These are phyloP conservation scores for Baorangia bicolor DNA, from an alignment of 768 basidiomycete genomes.

Conservation along the genomic window DNA sequence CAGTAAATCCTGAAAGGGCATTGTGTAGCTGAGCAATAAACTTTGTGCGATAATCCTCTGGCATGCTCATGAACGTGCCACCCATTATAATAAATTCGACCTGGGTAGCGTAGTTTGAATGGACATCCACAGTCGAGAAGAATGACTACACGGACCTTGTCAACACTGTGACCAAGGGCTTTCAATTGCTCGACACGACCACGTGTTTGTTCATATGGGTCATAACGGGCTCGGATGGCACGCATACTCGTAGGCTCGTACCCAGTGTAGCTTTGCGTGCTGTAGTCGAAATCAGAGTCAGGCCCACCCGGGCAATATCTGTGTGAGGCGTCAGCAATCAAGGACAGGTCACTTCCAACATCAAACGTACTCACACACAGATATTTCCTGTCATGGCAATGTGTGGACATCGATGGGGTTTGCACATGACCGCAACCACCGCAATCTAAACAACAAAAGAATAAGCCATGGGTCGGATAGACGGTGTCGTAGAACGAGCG, in stretches of 20 bases:
- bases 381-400: conserved; percentile 99
- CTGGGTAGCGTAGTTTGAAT: conserved; percentile 34
- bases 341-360: neutral
- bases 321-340: conserved; percentile 3
- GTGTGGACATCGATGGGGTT: conserved; percentile 98
- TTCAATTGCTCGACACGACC: conserved; percentile 95
- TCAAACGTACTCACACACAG: conserved; percentile 70
- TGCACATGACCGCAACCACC: conserved; percentile 99
- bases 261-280: conserved; percentile 94
- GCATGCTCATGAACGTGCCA: conserved; percentile 99
- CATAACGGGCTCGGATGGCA: conserved; percentile 93
- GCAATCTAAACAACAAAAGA: conserved; percentile 63
- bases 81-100: conserved; percentile 96
- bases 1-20: conserved; percentile 93
- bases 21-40: conserved; percentile 97
- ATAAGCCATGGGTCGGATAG: neutral
- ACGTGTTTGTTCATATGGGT: conserved; percentile 96
- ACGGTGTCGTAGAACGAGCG: conserved; percentile 21
- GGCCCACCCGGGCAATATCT: conserved; percentile 99
- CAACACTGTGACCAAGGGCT: conserved; percentile 93
- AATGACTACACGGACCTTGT: conserved; percentile 68
- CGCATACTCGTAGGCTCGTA: conserved; percentile 99
- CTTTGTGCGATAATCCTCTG: conserved; percentile 90
- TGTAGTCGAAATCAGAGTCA: conserved; percentile 99
- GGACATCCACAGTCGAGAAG: neutral